A percentile compares a stretch with the other conserved stretches of the same genome.
Conservation (phyloP, 108 stramenopile species). For the Nitzschia inconspicua region DNA sequence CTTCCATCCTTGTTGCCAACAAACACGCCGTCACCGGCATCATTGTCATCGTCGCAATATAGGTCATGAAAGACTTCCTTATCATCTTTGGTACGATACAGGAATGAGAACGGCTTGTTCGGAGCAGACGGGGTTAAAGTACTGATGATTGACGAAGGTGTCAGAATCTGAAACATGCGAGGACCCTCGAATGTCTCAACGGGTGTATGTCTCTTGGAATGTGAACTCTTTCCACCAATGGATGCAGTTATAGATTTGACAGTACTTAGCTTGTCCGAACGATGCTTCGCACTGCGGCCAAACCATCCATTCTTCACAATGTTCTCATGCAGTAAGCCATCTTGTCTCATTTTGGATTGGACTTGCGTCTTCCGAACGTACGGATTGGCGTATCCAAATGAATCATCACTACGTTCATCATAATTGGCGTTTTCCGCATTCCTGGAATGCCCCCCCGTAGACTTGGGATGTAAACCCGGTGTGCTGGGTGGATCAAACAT, state of each 20-base stretch:
- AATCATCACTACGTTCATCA: too few species aligned
- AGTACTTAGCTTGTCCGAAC: too few species aligned
- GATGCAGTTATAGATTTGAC: too few species aligned
- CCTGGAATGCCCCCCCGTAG: too few species aligned
- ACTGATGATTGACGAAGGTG: neutral
- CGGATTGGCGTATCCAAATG: neutral
- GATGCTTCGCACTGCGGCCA: neutral
- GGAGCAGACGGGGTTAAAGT: slow-evolving; percentile 12
- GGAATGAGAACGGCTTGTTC: slow-evolving; percentile 9
- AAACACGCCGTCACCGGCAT: neutral
- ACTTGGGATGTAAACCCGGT: too few species aligned
- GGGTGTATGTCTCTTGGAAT: neutral
- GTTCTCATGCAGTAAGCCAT: neutral
- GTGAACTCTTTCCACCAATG: neutral
- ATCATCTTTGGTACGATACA: slow-evolving; percentile 13
- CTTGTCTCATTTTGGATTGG: neutral
- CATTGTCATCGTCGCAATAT: neutral
- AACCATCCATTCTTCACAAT: neutral
- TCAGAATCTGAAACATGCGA: neutral
- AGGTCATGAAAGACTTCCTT: neutral
- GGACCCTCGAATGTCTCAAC: neutral
- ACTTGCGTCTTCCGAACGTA: neutral
- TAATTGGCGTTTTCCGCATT: too few species aligned
- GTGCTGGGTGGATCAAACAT: neutral
- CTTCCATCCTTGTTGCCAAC: too few species aligned